Conservation (phyloP, 2,329 filamentous ascomycete genomes). For the Curvularia sp. region DNA sequence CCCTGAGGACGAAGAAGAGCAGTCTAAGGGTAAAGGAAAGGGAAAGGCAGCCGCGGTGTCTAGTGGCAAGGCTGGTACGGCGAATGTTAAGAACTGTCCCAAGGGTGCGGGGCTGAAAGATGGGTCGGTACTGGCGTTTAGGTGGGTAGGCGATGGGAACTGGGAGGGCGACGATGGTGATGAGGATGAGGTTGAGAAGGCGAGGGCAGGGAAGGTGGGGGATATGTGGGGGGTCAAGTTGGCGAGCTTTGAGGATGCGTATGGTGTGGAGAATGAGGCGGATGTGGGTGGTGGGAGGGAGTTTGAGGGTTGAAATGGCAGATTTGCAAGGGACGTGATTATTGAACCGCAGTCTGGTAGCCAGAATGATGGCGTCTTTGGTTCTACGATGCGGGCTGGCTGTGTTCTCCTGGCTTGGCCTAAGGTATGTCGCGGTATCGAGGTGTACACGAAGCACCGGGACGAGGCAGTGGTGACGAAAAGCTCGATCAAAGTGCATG, state of each 20-base stretch:
- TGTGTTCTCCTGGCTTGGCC: no score
- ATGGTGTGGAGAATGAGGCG: conserved; percentile 41
- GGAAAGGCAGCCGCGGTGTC: conserved; percentile 40
- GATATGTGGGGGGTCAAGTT: conserved; percentile 47
- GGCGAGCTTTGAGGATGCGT: conserved; percentile 48
- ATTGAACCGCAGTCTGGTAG: not conserved
- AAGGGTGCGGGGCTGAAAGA: conserved; percentile 49
- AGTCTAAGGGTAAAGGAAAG: conserved; percentile 52
- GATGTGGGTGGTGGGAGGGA: conserved; percentile 41
- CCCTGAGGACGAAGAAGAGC: conserved; percentile 33
- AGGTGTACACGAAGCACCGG: not conserved
- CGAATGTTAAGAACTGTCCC: conserved; percentile 36
- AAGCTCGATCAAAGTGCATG: not conserved
- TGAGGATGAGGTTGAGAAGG: not conserved
- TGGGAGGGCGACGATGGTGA: conserved; percentile 29
- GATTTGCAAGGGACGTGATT: not conserved
- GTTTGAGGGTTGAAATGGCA: conserved; percentile 38
- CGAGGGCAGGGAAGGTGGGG: conserved; percentile 10
- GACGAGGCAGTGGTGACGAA: not conserved
- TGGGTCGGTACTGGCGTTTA: conserved; percentile 46
- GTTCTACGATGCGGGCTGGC: not conserved
- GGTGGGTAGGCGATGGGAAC: conserved; percentile 41
- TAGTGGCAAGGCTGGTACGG: conserved; percentile 7
- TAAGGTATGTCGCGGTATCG: no score
- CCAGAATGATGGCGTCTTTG: no score